Evolutionary conservation across 805 yeast species (phyloP), one percentile per base, ranked within the genome.

Genomic region (Candida hispaniensis): DNA sequence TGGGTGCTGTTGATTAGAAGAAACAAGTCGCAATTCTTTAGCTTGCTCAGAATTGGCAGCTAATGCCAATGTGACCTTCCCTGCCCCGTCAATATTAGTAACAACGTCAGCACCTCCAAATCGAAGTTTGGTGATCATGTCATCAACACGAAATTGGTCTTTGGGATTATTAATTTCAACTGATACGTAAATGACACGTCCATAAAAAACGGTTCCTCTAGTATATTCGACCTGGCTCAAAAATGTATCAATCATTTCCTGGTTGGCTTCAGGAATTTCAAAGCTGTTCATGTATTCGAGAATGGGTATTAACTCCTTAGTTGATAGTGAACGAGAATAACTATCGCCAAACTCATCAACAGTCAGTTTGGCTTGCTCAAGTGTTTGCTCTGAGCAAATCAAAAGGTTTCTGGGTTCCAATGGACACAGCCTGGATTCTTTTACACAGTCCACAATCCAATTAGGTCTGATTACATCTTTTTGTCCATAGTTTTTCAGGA

Each of bases 371-470:
- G 67, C 54, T 3, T 40, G 38, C 1, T 43, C 43, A 12, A 46
- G 30, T 14, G 61, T 42, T 0, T 38, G 40, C 3, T 21, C 14
- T 2, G 44, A 20, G 2, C 58, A 50, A 4, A 9, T 19, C 11
- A 30, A 17, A 14, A 42, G 34, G 27, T 40, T 40, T 13, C 52
- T 48, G 1, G 81, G 79, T 44, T 80, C 93, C 5, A 79, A 44
- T 2, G 64, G 65, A 0, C 81, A 52, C 2, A 73, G 28, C 2
- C 46, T 34, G 1, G 52, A 47, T 9, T 59, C 50, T 11, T 52
- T 47, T 2, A 80, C 56, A 45, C 91, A 73, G 44, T 80, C 86
- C 27, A 72, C 60, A 5, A 82, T 51, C 94, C 94, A 88, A 18
- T 57, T 51, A 1, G 93, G 83, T 34, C 56, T 64, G 6, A 83